A percentile compares a stretch with the other conserved stretches of the same genome.
Evolutionary conservation across 1,284 basidiomycete genomes (phyloP).

Genomic region (Sutorius eximius): DNA sequence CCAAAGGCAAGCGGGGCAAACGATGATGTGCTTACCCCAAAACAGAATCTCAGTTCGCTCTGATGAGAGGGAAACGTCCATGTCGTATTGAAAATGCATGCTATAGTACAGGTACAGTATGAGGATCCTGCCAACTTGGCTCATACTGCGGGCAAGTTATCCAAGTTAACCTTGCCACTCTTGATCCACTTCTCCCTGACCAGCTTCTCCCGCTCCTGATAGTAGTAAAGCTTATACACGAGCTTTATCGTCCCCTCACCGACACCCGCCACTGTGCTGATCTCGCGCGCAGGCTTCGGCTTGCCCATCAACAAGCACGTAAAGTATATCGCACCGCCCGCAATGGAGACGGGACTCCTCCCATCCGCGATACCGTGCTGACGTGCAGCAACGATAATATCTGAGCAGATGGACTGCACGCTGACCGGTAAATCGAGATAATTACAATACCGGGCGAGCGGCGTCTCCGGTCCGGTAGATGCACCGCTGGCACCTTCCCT

Average conservation of each 20-base stretch:
- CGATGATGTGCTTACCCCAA: conserved; percentile 3
- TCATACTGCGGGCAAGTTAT: conserved; percentile 22
- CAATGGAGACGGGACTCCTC: conserved; percentile 93
- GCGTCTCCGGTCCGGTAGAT: conserved; percentile 74
- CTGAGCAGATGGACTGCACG: conserved; percentile 80
- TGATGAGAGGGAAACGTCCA: not conserved
- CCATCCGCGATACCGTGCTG: conserved; percentile 89
- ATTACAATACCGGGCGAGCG: conserved; percentile 93
- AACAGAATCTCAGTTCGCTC: not conserved
- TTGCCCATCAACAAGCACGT: conserved; percentile 81
- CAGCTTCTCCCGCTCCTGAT: conserved; percentile 65
- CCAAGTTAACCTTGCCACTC: conserved; percentile 68
- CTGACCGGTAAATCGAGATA: conserved; percentile 86
- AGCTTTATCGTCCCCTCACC: conserved; percentile 95
- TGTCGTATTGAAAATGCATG: not conserved
- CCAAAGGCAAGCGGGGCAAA: conserved; percentile 29
- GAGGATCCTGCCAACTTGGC: too few relatives aligned
- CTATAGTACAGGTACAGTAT: too few relatives aligned
- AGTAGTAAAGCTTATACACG: conserved; percentile 70
- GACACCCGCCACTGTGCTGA: conserved; percentile 94
- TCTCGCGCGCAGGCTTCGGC: conserved; percentile 77
- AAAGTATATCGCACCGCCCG: conserved; percentile 94
- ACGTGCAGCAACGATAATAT: conserved; percentile 82
- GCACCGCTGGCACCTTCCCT: conserved; percentile 40
- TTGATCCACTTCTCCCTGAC: conserved; percentile 83